These are phyloP conservation scores for Coix lacrymajobi DNA, from an alignment of 176 grass and related monocot species.

Conservation along the genomic window DNA sequence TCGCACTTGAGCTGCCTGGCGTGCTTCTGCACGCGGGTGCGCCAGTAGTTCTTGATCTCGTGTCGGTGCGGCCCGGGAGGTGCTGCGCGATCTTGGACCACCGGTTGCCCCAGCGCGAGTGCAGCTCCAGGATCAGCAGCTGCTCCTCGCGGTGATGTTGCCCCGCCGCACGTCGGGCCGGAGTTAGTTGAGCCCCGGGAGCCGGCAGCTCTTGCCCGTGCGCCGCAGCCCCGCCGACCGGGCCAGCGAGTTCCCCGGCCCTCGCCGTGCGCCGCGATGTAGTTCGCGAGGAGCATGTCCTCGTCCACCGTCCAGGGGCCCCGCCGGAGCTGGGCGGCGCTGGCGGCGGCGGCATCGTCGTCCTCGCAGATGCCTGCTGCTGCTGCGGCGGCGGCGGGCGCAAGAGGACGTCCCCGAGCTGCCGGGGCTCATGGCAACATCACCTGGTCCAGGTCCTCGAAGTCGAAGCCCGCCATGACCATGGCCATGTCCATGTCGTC, in stretches of 20 bases:
- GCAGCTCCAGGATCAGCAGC: constrained; percentile 84
- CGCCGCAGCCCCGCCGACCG: constrained; percentile 63
- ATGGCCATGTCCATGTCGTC: neutral
- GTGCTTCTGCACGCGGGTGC: constrained; percentile 89
- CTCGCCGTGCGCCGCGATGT: constrained; percentile 66
- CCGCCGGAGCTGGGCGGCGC: constrained; percentile 39
- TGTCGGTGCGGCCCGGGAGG: constrained; percentile 80
- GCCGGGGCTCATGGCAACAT: neutral
- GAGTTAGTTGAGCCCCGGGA: constrained; percentile 96
- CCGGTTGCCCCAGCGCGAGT: constrained; percentile 91
- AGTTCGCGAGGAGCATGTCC: constrained; percentile 68
- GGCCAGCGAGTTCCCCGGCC: constrained; percentile 86
- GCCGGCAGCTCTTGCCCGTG: constrained; percentile 94
- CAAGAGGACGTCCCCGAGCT: neutral
- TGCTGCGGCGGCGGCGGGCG: neutral
- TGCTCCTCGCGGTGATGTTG: constrained; percentile 94
- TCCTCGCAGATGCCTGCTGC: constrained; percentile 11
- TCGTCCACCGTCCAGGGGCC: constrained; percentile 85
- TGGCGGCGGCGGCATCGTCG: neutral
- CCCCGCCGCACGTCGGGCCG: constrained; percentile 85
- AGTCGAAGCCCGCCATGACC: neutral
- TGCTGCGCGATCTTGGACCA: constrained; percentile 95
- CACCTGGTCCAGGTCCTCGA: constrained; percentile 2
- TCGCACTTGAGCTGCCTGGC: constrained; percentile 82
- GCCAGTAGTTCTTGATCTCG: constrained; percentile 98